Conservation (phyloP, 1,139 yeast species). For the Debaryomyces udenii region DNA sequence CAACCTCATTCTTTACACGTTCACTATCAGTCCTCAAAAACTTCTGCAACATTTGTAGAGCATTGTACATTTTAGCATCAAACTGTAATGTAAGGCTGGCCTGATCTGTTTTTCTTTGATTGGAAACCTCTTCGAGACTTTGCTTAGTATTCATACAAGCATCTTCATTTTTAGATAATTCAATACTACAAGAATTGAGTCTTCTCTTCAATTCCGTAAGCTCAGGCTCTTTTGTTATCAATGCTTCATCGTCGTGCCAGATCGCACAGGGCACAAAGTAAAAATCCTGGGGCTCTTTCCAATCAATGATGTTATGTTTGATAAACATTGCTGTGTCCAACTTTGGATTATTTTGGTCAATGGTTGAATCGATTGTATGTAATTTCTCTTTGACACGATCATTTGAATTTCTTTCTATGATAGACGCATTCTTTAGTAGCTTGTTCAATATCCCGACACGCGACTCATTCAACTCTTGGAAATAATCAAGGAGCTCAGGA, state of each 20-base stretch:
- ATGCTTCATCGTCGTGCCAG: conserved; percentile 95
- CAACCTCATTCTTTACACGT: conserved; percentile 79
- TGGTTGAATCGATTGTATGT: conserved; percentile 56
- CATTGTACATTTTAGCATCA: conserved; percentile 58
- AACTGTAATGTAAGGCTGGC: conserved; percentile 44
- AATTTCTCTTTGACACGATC: conserved; percentile 57
- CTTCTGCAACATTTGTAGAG: conserved; percentile 58
- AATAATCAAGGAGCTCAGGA: conserved; percentile 85
- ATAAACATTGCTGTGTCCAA: conserved; percentile 90
- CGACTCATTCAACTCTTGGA: conserved; percentile 83
- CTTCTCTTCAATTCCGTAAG: conserved; percentile 64
- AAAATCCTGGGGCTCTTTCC: conserved; percentile 89
- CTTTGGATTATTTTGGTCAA: conserved; percentile 71
- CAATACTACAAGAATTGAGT: conserved; percentile 52
- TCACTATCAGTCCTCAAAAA: conserved; percentile 75
- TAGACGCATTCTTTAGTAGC: conserved; percentile 65
- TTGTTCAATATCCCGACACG: conserved; percentile 74
- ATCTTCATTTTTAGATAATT: conserved; percentile 47
- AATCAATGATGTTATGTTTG: conserved; percentile 73
- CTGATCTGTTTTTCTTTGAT: conserved; percentile 35
- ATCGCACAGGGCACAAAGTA: conserved; percentile 85
- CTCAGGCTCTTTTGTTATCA: conserved; percentile 66
- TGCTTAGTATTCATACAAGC: conserved; percentile 53
- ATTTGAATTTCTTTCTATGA: conserved; percentile 61
- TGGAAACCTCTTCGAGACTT: conserved; percentile 50